Conservation (phyloP, 257 asterid species). For the Solanum pimpinellifolium region DNA sequence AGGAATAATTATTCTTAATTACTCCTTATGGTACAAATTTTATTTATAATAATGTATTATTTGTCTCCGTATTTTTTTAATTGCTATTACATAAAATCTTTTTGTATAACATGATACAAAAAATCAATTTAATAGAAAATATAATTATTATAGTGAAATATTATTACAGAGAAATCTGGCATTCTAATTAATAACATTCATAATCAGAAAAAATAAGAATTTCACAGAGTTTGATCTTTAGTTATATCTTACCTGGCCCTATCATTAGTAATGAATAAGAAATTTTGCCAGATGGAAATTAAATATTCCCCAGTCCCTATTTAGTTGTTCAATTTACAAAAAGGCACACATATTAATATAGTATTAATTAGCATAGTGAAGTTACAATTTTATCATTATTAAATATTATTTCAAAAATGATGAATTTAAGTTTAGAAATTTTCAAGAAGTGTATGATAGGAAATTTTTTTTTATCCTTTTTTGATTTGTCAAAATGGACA, state of each 20-base stretch:
- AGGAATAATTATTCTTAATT: neutral
- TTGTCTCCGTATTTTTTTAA: neutral
- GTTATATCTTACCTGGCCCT: neutral
- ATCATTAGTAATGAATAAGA: neutral
- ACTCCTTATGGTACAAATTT: neutral
- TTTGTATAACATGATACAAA: neutral
- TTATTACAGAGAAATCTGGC: neutral
- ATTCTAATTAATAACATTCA: neutral
- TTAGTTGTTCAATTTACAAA: too few species aligned
- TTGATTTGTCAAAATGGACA: too few species aligned
- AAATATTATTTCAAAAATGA: too few species aligned
- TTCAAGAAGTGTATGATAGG: too few species aligned
- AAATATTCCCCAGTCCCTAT: too few species aligned
- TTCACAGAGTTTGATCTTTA: neutral
- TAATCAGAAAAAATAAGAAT: neutral
- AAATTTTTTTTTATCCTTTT: too few species aligned
- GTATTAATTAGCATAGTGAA: too few species aligned
- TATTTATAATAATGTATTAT: neutral
- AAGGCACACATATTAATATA: too few species aligned
- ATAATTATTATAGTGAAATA: neutral
- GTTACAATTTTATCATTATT: too few species aligned
- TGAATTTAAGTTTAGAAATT: too few species aligned
- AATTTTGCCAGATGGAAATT: conserved; percentile 2
- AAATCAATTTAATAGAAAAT: neutral
- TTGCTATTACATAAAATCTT: too few species aligned